phyloP scores from a whole-genome alignment of 495 filamentous ascomycete species.

The Lindgomyces ingoldianus region DNA sequence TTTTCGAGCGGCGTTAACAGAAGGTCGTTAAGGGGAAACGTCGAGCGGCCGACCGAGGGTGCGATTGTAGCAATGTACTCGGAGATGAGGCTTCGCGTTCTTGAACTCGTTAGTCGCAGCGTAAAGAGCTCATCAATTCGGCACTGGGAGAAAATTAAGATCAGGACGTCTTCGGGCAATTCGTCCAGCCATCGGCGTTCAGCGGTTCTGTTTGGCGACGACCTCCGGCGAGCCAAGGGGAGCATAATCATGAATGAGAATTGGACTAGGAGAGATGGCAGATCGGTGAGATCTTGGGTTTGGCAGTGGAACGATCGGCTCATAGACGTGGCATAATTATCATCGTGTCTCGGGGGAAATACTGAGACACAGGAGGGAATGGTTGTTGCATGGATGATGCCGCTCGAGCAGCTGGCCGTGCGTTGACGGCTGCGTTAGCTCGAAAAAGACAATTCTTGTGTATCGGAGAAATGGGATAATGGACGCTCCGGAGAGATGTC shows the following conservation, averaged over 20 bases:
- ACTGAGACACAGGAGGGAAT: neutral
- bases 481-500: neutral
- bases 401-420: neutral
- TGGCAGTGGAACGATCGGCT: no score
- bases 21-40: conserved; percentile 11
- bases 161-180: conserved; percentile 32
- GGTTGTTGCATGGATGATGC: neutral
- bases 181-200: conserved; percentile 16
- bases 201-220: neutral
- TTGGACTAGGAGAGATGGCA: neutral
- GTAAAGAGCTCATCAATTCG: conserved; percentile 20
- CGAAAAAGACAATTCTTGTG: no score
- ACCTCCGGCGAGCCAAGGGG: neutral
- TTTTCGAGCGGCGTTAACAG: conserved; percentile 13
- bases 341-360: neutral
- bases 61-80: conserved; percentile 22
- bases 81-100: conserved; percentile 17
- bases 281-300: neutral
- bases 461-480: no score
- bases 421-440: neutral
- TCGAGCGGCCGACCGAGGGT: conserved; percentile 18
- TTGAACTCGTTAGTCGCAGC: conserved; percentile 21
- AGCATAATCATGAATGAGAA: neutral
- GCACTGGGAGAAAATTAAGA: conserved; percentile 28
- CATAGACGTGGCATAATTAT: neutral